Evolutionary conservation across 768 basidiomycete genomes (phyloP), one percentile per base, ranked within the genome.

Genomic region (Serendipita sp.): DNA sequence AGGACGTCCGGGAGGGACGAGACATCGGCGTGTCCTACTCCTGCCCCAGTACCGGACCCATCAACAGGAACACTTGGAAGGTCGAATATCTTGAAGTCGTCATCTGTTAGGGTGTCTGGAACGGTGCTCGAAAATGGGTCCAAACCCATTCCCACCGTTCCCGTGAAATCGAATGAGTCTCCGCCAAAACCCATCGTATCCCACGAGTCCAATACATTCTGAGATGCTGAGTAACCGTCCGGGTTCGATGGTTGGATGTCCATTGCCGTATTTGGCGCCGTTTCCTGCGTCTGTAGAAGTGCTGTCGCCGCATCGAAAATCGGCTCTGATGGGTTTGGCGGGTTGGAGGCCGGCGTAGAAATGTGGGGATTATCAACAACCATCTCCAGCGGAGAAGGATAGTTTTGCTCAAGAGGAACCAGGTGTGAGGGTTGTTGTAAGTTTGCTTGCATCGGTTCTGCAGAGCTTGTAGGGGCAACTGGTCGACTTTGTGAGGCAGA

Each of bases 311-410:
- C 20, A 5, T 50, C 28, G 45, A 30, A 50, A 30, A 38, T 5
- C 14, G 7, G 45, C n/a, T 50, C 20, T 28, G 7, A n/a, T 5
- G 20, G 45, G 17, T 28, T 50, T 17, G 45, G 11, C 45, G 45
- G 45, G 20, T 5, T 5, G 5, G 38, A 38, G 5, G 38, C 38
- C 5, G 38, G 38, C 7, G 14, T 5, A 38, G 38, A 38, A 38
- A 38, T 14, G 14, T 14, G 38, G 5, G 38, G 38, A 14, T 28
- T 48, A n/a, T 48, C 45, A 5, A 48, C n/a, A n/a, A 58, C 17
- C 53, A 58, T 58, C 53, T 58, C 53, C n/a, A 58, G 26, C 17
- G 53, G 53, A 11, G 53, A 58, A 4, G 53, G 53, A 34, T 58
- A 58, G 26, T 31, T 58, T n/a, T 58, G 45, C 45, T 38, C 38